Evolutionary conservation across 2,329 filamentous ascomycete species (phyloP), one percentile per base, ranked within the genome.

Genomic region (Nigrospora osmanthi): DNA sequence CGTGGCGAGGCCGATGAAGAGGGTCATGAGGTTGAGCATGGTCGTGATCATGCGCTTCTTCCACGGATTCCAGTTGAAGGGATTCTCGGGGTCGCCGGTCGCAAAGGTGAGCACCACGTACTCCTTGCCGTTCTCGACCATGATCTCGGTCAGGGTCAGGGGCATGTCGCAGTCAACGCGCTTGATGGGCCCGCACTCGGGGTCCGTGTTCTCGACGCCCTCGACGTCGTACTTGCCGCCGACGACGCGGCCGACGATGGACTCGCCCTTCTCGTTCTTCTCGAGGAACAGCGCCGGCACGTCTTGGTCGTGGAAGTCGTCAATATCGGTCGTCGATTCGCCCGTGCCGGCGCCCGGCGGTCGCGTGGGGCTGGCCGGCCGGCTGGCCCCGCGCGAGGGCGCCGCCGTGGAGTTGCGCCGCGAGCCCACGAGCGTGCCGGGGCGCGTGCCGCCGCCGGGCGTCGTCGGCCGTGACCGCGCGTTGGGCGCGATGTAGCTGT

Each of bases 1-100:
- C 6, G 72, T 75, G n/a, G 72, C 72, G 13, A 75, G 63, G 56
- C 72, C 72, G 47, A 75, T 73, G 58, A 74, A 75, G 10, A 76
- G 61, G 2, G 72, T 75, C 72, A 75, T 76, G 12, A 71, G 49
- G 52, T 71, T 73, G 13, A 76, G 66, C 38, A 73, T 63, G 4
- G 63, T 49, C 3, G 69, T 69, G 49, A 75, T 70, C 50, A 68
- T 66, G 4, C 63, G 59, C 58, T 74, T 75, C 46, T 66, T 62
- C 42, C 57, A 61, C 2, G 54, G 52, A 35, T 61, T 64, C 68
- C 69, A 76, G 56, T 76, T 75, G 64, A 74, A 75, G 0, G 73
- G 73, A 49, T 76, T 73, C 52, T 73, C 65, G 16, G 59, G 60
- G 49, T 76, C 73, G 11, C 63, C 68, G 1, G 64, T 55, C 1